Evolutionary conservation across 495 filamentous ascomycete species (phyloP), one percentile per base, ranked within the genome.

Genomic region (Cercophora newfieldiana): DNA sequence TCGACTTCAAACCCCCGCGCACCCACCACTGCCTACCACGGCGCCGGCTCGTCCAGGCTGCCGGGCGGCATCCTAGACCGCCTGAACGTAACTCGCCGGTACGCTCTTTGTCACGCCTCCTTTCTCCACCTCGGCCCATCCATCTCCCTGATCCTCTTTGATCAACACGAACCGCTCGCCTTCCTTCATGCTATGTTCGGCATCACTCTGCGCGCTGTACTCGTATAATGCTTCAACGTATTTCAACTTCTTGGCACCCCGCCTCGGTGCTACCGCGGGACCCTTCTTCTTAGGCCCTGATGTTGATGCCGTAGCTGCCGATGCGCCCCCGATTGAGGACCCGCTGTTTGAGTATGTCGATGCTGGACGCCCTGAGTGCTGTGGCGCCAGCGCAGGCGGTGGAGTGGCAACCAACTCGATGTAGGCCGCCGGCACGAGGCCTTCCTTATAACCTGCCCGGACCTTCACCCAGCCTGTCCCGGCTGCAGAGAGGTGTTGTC

Each of bases 51-150:
- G 10, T 44, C 37, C 37, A 16, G 18, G 10, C 37, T 44, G 37
- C 37, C 37, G 37, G 30, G 44, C 49, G 5, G 56, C 31, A 60
- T 54, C 51, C 74, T 80, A 85, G 44, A 93, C 86, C 72, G 87
- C 87, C 76, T 93, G 91, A 63, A 99, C 86, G 78, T 97, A 99
- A 77, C 91, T 95, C 51, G 94, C 93, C 18, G 94, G 94, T 56
- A 99, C 94, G 73, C 91, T 96, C 79, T 89, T 93, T n/a, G 89
- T 91, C 50, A 85, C 78, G n/a, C 95, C 95, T 25, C 89, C 91
- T 66, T 90, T 90, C 81, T 97, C 95, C 16, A 99, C 95, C 79
- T 97, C 94, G 10, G 89, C 92, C 95, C 95, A 99, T 16, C 95
- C 95, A 79, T 97, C 95, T 0, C 95, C 95, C 12, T 86, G 82